A percentile compares a stretch with the other conserved stretches of the same genome.
Evolutionary conservation across 495 filamentous ascomycete species (phyloP).

Genomic region (Aspergillus sclerotiicarbonarius): DNA sequence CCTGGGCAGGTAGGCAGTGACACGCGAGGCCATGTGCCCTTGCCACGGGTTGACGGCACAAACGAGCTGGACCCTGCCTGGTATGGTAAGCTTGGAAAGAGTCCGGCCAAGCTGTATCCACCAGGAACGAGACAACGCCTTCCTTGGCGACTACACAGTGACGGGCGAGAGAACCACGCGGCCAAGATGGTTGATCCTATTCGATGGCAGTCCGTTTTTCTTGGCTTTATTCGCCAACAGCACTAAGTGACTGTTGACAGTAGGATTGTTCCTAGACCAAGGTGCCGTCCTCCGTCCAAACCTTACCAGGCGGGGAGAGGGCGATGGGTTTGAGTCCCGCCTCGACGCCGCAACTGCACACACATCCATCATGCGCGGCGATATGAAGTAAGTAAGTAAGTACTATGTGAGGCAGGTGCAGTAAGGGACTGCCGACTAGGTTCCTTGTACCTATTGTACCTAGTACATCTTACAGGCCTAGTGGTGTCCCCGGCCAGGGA

Average conservation of each 20-base stretch:
- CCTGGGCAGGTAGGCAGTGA: neutral
- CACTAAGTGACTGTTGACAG: neutral
- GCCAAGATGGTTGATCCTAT: neutral
- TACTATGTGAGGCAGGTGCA: no score
- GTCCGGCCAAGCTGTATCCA: conserved; percentile 1
- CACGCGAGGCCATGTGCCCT: conserved; percentile 9
- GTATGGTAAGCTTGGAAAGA: no score
- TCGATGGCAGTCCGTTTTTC: neutral
- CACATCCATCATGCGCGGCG: no score
- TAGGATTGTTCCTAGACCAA: neutral
- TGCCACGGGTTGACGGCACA: neutral
- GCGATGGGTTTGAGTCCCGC: no score
- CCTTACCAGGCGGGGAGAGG: neutral
- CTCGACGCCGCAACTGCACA: no score
- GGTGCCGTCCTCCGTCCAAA: neutral
- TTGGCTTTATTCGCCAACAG: neutral
- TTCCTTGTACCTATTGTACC: no score
- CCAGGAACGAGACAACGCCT: neutral
- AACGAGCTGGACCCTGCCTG: no score
- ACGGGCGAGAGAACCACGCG: neutral
- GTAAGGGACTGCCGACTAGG: no score
- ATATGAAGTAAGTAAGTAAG: no score
- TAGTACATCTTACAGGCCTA: no score
- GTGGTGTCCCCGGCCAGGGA: neutral
- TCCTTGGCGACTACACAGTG: neutral